Percentiles rank a stretch among this genome's conserved stretches.
Evolutionary conservation across 768 basidiomycete genomes (phyloP).

Genomic region (Termitomyces heimii): DNA sequence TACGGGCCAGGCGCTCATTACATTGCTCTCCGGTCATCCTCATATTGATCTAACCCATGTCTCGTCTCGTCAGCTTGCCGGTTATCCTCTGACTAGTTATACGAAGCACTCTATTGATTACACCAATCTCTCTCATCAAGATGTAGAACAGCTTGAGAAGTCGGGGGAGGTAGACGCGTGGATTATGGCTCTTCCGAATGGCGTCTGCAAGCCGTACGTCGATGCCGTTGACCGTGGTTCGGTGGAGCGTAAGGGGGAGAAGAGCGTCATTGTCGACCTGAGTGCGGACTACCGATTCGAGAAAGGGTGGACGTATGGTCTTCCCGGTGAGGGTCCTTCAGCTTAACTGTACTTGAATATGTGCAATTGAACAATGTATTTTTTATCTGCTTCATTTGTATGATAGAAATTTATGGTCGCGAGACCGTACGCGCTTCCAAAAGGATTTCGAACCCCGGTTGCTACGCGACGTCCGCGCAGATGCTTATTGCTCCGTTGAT

Average conservation of each 20-base stretch:
- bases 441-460: conserved; percentile 95
- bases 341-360: conserved; percentile 25
- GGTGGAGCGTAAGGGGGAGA: conserved; percentile 42
- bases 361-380: conserved; percentile 20
- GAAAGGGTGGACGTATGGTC: conserved; percentile 92
- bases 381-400: conserved; percentile 21
- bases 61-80: conserved; percentile 91
- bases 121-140: conserved; percentile 69
- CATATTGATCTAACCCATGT: conserved; percentile 89
- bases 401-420: conserved; percentile 83
- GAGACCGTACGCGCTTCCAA: conserved; percentile 60
- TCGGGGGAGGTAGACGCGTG: conserved; percentile 91
- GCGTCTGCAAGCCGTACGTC: conserved; percentile 93
- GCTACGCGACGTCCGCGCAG: conserved; percentile 92
- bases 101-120: conserved; percentile 70
- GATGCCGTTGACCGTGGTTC: conserved; percentile 85
- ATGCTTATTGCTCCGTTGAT: conserved; percentile 88
- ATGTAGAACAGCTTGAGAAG: conserved; percentile 88
- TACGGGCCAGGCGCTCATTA: conserved; percentile 90
- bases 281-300: conserved; percentile 96
- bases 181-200: conserved; percentile 99
- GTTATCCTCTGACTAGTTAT: conserved; percentile 74
- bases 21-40: conserved; percentile 84
- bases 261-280: conserved; percentile 86
- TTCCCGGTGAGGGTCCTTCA: conserved; percentile 84